These are phyloP conservation scores for Wickerhamiella qilinensis DNA, from an alignment of 805 yeast genomes.

Conservation along the genomic window DNA sequence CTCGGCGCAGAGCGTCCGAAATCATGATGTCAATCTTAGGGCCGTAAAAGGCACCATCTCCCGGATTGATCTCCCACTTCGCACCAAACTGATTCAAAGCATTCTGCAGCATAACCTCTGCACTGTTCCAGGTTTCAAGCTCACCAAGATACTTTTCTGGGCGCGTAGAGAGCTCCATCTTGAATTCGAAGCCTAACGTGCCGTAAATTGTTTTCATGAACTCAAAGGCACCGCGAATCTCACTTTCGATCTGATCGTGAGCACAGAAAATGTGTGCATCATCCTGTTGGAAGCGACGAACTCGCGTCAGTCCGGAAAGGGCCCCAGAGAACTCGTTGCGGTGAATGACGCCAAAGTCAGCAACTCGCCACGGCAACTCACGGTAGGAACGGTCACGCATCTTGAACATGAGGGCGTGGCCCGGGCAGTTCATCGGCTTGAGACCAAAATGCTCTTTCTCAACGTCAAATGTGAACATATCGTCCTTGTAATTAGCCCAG, in stretches of 20 bases:
- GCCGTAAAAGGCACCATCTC: constrained; percentile 80
- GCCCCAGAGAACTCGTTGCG: constrained; percentile 94
- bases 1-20: constrained; percentile 61
- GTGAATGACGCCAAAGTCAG: constrained; percentile 86
- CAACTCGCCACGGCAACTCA: constrained; percentile 70
- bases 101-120: constrained; percentile 48
- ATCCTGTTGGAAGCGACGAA: constrained; percentile 91
- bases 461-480: constrained; percentile 92
- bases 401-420: constrained; percentile 71
- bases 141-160: constrained; percentile 72
- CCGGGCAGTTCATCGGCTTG: constrained; percentile 76
- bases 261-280: constrained; percentile 95
- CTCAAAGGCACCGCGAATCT: constrained; percentile 55
- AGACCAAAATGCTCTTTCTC: constrained; percentile 92
- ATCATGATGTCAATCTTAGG: constrained; percentile 73
- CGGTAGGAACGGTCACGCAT: constrained; percentile 64
- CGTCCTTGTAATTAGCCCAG: constrained; percentile 95
- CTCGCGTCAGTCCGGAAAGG: constrained; percentile 79
- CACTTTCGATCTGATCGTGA: constrained; percentile 54
- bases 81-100: constrained; percentile 43
- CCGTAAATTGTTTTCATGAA: constrained; percentile 61
- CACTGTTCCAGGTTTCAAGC: constrained; percentile 60
- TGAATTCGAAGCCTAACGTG: constrained; percentile 47
- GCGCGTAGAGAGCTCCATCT: constrained; percentile 66
- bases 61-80: constrained; percentile 40